These are phyloP conservation scores for Hyphopichia khmerensis DNA, from an alignment of 1,139 yeast species.

Conservation along the genomic window DNA sequence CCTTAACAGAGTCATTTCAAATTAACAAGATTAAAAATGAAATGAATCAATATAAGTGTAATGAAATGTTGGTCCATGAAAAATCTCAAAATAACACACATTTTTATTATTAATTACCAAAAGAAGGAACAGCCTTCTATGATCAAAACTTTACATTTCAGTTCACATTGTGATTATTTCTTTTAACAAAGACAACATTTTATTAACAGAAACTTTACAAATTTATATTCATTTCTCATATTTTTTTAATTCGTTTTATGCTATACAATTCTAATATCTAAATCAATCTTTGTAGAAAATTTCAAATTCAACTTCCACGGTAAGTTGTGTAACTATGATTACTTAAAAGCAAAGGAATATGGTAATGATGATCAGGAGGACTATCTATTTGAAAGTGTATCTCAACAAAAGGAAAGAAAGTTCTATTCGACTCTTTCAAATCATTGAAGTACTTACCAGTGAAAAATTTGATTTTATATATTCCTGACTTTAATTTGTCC, in stretches of 20 bases:
- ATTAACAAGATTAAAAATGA: constrained; percentile 50
- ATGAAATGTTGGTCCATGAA: constrained; percentile 58
- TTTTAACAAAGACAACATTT: background rate
- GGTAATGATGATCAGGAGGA: constrained; percentile 79
- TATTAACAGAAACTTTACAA: background rate
- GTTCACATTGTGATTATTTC: background rate
- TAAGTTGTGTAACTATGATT: constrained; percentile 87
- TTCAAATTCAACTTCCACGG: constrained; percentile 60
- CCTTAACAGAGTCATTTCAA: constrained; percentile 45
- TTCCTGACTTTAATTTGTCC: constrained; percentile 52
- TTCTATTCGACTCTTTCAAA: constrained; percentile 28
- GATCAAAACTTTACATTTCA: background rate
- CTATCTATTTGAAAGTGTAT: constrained; percentile 63
- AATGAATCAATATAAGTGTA: constrained; percentile 50
- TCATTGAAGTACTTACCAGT: constrained; percentile 63
- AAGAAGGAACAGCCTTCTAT: background rate
- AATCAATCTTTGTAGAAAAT: background rate
- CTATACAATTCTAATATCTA: background rate
- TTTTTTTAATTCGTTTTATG: constrained; percentile 1
- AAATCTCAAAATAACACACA: constrained; percentile 52
- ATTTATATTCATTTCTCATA: background rate
- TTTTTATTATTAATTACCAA: constrained; percentile 38
- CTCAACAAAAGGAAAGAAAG: constrained; percentile 85
- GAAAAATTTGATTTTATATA: constrained; percentile 72
- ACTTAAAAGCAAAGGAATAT: constrained; percentile 78